Evolutionary conservation across 352 stramenopile genomes (phyloP), one percentile per base, ranked within the genome.

Genomic region (Phytopythium cucurbitacearum): DNA sequence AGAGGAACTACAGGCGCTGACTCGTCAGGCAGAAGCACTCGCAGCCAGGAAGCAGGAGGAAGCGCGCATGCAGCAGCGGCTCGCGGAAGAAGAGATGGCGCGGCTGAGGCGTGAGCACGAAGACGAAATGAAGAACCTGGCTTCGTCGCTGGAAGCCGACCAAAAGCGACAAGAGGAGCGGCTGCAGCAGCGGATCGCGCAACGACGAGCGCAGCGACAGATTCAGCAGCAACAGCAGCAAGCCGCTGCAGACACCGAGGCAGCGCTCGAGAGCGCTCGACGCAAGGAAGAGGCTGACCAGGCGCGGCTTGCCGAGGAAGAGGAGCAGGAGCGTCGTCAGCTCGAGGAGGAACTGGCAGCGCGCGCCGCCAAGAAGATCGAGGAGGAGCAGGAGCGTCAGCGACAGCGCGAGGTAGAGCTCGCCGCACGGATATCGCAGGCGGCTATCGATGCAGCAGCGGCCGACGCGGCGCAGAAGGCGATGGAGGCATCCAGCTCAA

Each of bases 131-230:
- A 59, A 57, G 13, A 58, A 52, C 5, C 49, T 91, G 10, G 64
- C 71, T 12, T 50, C 57, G 0, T 84, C 80, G 4, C 53, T 90
- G 13, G 55, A 69, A 7, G 67, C 65, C 5, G 81, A 92, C 16
- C 78, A 85, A 36, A 67, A 68, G 37, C 67, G 74, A 11, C 80
- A 89, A 49, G 80, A 91, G 55, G 60, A 77, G 36, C 85, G 83
- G 40, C 60, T 91, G 15, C 72, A 89, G 41, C 73, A 84, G 47
- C 78, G 78, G 11, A 87, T 89, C 34, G 63, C 64, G 10, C 67
- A 75, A 51, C 62, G 78, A 7, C 67, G 73, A 36, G 71, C 76
- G 10, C 65, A 66, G 10, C 12, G 67, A 65, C 15, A 59, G 39
- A 40, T 50, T n/a, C 64, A 73, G 40, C 59, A 71, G 28, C 63